phyloP scores from a whole-genome alignment of 2,329 filamentous ascomycete species.

The Arthrobotrys iridis region DNA sequence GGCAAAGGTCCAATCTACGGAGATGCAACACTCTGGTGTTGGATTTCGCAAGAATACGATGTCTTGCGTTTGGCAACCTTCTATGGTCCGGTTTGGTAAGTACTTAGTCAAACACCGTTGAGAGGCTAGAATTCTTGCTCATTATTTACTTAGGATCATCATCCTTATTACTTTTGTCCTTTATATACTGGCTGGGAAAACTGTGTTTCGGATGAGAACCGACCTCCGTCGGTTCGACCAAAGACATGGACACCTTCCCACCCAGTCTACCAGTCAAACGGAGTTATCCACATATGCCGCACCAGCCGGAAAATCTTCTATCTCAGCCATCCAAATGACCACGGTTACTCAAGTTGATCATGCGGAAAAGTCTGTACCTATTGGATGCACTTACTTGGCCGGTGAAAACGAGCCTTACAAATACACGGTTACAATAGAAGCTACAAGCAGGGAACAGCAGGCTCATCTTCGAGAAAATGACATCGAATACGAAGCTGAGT shows the following conservation, averaged over 20 bases:
- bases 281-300: constrained; percentile 60
- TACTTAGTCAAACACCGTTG: constrained; percentile 55
- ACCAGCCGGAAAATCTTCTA: constrained; percentile 62
- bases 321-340: constrained; percentile 73
- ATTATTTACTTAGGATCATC: constrained; percentile 65
- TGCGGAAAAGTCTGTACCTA: constrained; percentile 14
- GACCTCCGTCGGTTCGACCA: constrained; percentile 68
- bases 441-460: constrained; percentile 18
- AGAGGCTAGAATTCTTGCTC: constrained; percentile 33
- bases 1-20: constrained; percentile 73
- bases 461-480: constrained; percentile 28
- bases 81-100: constrained; percentile 76
- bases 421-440: constrained; percentile 30
- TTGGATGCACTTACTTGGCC: constrained; percentile 26
- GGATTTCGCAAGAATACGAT: constrained; percentile 75
- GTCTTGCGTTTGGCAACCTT: constrained; percentile 78
- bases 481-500: constrained; percentile 38
- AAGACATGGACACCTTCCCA: constrained; percentile 59
- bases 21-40: constrained; percentile 82
- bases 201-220: constrained; percentile 74
- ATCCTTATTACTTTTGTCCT: constrained; percentile 72
- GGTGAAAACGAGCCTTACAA: constrained; percentile 41
- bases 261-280: constrained; percentile 35
- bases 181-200: constrained; percentile 73
- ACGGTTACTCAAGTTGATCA: constrained; percentile 63